A percentile compares a stretch with the other conserved stretches of the same genome.
These are phyloP conservation scores for Quercus phellos DNA, from an alignment of 331 rosid genomes.

Conservation along the genomic window DNA sequence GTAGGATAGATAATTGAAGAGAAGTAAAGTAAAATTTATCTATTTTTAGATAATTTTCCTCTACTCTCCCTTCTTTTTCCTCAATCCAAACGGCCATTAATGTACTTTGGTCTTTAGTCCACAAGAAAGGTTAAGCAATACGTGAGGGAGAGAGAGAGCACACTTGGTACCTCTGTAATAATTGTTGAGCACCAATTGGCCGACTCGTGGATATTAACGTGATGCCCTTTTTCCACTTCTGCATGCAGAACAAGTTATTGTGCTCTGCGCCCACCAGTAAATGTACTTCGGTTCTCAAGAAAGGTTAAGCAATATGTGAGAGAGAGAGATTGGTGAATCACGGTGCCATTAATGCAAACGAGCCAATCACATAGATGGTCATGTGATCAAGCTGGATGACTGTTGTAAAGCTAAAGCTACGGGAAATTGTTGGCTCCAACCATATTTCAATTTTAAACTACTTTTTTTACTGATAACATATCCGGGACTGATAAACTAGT, in stretches of 20 bases:
- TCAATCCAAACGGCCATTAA: too few species aligned
- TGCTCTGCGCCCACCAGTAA: not conserved
- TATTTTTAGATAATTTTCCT: too few species aligned
- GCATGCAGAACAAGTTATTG: not conserved
- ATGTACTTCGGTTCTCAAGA: not conserved
- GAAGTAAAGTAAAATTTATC: accelerated
- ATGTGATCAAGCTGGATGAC: constrained; percentile 33
- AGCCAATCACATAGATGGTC: constrained; percentile 27
- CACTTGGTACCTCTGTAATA: too few species aligned
- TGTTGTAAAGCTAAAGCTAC: constrained; percentile 20
- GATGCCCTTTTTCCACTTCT: not conserved
- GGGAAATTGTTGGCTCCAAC: constrained; percentile 23
- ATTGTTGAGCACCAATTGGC: too few species aligned
- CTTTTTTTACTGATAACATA: not conserved
- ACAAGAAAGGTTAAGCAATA: not conserved
- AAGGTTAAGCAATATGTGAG: not conserved
- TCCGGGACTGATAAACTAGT: not conserved
- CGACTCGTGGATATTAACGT: too few species aligned
- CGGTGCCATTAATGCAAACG: constrained; percentile 23
- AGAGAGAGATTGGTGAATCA: constrained; percentile 6
- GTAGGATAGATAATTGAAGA: too few species aligned
- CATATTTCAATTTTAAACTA: not conserved
- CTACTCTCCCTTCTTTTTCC: accelerated
- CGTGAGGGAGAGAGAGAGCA: not conserved
- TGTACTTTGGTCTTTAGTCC: too few species aligned